Conservation (phyloP, 192 early-diverging fungal species). For the Coemansia guatemalensis region DNA sequence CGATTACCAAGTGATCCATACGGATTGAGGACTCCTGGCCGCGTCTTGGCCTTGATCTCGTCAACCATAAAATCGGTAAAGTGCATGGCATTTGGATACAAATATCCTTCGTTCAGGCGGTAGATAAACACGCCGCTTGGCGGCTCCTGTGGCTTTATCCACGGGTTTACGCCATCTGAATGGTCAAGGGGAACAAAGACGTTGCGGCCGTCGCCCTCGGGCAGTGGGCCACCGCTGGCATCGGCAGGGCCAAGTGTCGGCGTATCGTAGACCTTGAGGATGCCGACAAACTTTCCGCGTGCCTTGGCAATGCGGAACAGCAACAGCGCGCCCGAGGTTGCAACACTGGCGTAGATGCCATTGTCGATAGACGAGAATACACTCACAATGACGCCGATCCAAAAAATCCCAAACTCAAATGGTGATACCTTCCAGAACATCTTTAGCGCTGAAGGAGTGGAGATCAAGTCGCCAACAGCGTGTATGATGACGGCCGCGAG, state of each 20-base stretch:
- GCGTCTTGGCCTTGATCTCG: conserved; percentile 50
- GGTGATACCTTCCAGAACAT: conserved; percentile 67
- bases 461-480: conserved; percentile 80
- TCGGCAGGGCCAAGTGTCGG: background rate
- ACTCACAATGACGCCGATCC: conserved; percentile 55
- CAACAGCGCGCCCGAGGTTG: conserved; percentile 66
- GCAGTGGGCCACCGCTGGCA: background rate
- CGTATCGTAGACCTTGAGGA: conserved; percentile 36
- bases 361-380: conserved; percentile 64
- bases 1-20: conserved; percentile 51
- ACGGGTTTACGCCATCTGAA: conserved; percentile 38
- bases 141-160: conserved; percentile 25
- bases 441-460: conserved; percentile 58
- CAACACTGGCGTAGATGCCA: conserved; percentile 79
- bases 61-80: conserved; percentile 55
- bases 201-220: conserved; percentile 32
- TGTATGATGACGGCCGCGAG: conserved; percentile 84
- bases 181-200: conserved; percentile 71
- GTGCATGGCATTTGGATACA: conserved; percentile 53
- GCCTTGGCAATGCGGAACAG: conserved; percentile 73
- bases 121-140: conserved; percentile 48
- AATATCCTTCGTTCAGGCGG: conserved; percentile 47
- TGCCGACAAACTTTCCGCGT: conserved; percentile 46
- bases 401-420: conserved; percentile 49
- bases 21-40: conserved; percentile 47